phyloP scores from a whole-genome alignment of 2,329 filamentous ascomycete genomes.

The Chaetothyriales sp. region DNA sequence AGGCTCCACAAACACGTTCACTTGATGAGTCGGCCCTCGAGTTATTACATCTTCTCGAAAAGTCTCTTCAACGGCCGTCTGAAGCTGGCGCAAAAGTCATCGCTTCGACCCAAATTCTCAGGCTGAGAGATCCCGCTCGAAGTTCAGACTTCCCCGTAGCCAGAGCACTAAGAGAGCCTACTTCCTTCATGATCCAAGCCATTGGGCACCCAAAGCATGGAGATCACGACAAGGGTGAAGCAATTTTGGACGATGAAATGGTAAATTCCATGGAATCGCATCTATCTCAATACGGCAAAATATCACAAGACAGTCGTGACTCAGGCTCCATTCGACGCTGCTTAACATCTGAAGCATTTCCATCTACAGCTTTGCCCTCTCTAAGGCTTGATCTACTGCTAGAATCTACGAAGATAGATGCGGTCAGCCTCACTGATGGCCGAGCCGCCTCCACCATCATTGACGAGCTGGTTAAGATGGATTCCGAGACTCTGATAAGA shows the following conservation, averaged over 20 bases:
- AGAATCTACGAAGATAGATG: not conserved
- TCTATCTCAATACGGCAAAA: not conserved
- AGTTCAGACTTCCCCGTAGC: not conserved
- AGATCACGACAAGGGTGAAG: not conserved
- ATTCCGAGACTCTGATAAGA: conserved; percentile 7
- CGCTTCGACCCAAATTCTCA: not conserved
- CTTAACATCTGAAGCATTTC: not conserved
- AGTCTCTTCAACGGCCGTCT: not conserved
- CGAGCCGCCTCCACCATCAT: conserved; percentile 3
- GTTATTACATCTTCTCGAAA: not conserved
- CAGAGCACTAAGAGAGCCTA: not conserved
- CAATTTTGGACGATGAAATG: not conserved
- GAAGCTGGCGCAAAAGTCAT: not conserved
- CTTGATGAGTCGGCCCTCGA: not conserved
- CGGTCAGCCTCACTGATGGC: not conserved
- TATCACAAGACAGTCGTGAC: not conserved
- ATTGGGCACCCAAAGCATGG: not conserved
- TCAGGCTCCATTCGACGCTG: not conserved
- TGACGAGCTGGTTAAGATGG: conserved; percentile 10
- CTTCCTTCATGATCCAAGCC: not conserved
- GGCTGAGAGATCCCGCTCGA: not conserved
- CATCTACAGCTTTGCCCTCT: not conserved
- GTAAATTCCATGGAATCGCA: not conserved
- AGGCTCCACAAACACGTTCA: not conserved
- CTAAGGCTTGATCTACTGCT: not conserved